phyloP scores from a whole-genome alignment of 2,329 filamentous ascomycete species.

The Akanthomyces dipterigenus region DNA sequence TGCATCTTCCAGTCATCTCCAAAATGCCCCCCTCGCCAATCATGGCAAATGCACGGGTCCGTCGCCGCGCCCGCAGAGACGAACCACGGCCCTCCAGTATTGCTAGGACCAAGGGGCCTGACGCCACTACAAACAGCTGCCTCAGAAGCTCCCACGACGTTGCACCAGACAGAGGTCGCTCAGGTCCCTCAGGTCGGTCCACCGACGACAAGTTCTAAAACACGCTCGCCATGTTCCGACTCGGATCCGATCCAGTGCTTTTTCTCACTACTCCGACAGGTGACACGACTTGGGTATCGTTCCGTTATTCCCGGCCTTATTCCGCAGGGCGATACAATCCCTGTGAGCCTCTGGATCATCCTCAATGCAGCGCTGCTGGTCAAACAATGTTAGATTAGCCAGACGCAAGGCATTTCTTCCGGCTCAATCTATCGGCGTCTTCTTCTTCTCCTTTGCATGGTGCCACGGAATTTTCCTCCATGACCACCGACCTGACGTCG shows the following conservation, averaged over 20 bases:
- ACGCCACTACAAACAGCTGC: slow-evolving; percentile 4
- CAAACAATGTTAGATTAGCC: neutral
- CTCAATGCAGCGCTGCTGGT: neutral
- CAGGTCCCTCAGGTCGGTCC: neutral
- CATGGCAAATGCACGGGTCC: neutral
- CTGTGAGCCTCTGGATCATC: neutral
- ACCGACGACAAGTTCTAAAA: neutral
- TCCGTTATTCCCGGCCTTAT: neutral
- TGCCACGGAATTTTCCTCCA: neutral
- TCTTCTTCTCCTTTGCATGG: neutral
- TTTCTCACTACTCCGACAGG: neutral
- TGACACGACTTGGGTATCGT: neutral
- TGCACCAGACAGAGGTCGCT: neutral
- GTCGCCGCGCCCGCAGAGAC: no score
- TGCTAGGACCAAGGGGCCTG: neutral
- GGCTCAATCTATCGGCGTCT: neutral
- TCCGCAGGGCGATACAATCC: neutral
- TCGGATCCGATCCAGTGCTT: neutral
- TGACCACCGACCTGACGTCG: neutral
- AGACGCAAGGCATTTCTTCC: neutral
- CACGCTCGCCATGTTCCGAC: neutral
- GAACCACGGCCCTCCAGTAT: neutral
- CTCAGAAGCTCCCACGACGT: slow-evolving; percentile 7
- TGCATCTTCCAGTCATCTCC: neutral
- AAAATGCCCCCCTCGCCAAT: neutral